Percentiles rank a stretch among this genome's conserved stretches.
Evolutionary conservation across 23 red algal genomes (phyloP).

Genomic region (Cyanidioschyzon merolae): DNA sequence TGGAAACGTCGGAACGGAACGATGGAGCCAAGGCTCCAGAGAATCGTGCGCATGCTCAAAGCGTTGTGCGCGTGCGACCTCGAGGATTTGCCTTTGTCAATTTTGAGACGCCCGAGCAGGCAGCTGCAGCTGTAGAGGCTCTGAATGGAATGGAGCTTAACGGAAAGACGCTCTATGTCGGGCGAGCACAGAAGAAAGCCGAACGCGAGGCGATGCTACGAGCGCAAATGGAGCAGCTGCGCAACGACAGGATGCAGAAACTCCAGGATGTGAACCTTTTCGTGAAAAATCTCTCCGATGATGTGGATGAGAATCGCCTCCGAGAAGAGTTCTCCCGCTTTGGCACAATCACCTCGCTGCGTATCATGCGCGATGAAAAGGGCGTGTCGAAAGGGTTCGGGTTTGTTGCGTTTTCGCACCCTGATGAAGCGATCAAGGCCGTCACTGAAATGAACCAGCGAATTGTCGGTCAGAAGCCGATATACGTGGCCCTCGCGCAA

Average conservation of each 20-base stretch:
- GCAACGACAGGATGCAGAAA: conserved; percentile 65
- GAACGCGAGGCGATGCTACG: conserved; percentile 82
- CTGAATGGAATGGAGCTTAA: conserved; percentile 68
- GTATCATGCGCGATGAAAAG: conserved; percentile 90
- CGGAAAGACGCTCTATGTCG: conserved; percentile 55
- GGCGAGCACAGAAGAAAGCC: conserved; percentile 91
- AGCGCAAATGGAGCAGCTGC: conserved; percentile 46
- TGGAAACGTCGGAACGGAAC: background rate
- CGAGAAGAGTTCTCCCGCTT: conserved; percentile 71
- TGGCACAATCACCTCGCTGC: conserved; percentile 84
- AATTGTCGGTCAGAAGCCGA: conserved; percentile 85
- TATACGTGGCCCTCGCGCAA: conserved; percentile 89
- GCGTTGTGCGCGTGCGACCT: conserved; percentile 2
- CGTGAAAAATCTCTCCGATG: conserved; percentile 94
- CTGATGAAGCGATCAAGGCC: conserved; percentile 95
- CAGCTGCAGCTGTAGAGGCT: conserved; percentile 57
- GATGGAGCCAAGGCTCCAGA: background rate
- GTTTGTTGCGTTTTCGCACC: conserved; percentile 90
- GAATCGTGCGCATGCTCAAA: background rate
- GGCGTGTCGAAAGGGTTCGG: conserved; percentile 74
- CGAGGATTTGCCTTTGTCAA: conserved; percentile 97
- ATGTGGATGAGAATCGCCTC: conserved; percentile 86
- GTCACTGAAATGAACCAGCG: conserved; percentile 88
- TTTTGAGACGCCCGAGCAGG: conserved; percentile 68
- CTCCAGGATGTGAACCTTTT: conserved; percentile 84